Evolutionary conservation across 441 rosid species (phyloP).

Genomic region (Bocquillonia castaneifolia): DNA sequence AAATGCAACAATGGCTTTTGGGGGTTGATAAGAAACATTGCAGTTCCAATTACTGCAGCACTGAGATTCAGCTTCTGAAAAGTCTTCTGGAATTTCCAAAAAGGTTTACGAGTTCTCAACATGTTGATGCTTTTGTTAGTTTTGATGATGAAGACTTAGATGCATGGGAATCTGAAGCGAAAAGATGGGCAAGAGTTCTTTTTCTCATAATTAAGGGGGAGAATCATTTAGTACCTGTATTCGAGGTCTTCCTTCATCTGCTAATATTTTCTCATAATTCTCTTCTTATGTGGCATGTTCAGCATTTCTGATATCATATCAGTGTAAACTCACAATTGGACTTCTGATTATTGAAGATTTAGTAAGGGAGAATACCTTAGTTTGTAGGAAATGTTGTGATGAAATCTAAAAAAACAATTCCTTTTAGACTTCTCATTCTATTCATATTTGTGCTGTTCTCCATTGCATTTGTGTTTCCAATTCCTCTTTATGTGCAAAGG

Average conservation of each 20-base stretch:
- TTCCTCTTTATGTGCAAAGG: not conserved
- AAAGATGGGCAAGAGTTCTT: slow-evolving; percentile 78
- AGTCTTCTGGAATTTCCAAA: slow-evolving; percentile 58
- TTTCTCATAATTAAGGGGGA: slow-evolving; percentile 55
- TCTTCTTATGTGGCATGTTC: slow-evolving; percentile 11
- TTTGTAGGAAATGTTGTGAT: not conserved
- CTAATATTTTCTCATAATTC: slow-evolving; percentile 11
- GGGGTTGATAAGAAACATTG: slow-evolving; percentile 33
- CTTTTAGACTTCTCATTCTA: not conserved
- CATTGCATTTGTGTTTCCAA: not conserved
- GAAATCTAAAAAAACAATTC: not conserved
- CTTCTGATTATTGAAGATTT: not conserved
- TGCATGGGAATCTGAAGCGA: slow-evolving; percentile 85
- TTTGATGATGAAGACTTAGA: slow-evolving; percentile 87
- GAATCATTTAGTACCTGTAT: slow-evolving; percentile 43
- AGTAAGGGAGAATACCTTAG: not conserved
- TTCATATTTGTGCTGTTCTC: not conserved
- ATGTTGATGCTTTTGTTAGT: slow-evolving; percentile 29
- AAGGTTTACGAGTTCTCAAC: slow-evolving; percentile 38
- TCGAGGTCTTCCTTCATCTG: slow-evolving; percentile 48
- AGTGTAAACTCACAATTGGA: not conserved
- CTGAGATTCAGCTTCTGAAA: slow-evolving; percentile 39
- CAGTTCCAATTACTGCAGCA: slow-evolving; percentile 23
- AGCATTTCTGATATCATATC: not conserved
- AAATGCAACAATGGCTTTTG: slow-evolving; percentile 64